phyloP scores from a whole-genome alignment of 495 filamentous ascomycete species.

The Neurospora tetraspora region DNA sequence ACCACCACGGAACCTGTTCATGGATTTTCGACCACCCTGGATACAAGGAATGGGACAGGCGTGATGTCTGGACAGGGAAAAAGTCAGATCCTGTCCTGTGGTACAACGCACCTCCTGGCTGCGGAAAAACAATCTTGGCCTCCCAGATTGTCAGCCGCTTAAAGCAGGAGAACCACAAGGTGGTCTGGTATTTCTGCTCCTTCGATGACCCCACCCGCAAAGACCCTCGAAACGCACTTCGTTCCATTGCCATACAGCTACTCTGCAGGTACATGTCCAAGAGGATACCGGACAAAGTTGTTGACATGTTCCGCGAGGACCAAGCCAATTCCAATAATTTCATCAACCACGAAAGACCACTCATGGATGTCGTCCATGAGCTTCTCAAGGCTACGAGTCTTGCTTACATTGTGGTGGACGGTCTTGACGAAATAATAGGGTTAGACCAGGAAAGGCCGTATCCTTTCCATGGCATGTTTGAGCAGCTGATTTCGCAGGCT shows the following conservation, averaged over 20 bases:
- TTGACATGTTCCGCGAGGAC: background rate
- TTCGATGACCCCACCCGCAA: conserved; percentile 17
- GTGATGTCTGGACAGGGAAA: conserved; percentile 2
- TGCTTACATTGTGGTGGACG: conserved; percentile 25
- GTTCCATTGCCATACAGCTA: conserved; percentile 20
- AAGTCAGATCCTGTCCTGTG: conserved; percentile 15
- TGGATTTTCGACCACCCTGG: conserved; percentile 21
- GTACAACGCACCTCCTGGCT: conserved; percentile 23
- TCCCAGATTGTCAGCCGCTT: conserved; percentile 12
- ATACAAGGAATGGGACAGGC: conserved; percentile 13
- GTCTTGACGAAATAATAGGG: conserved; percentile 22
- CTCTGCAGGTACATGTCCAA: conserved; percentile 1
- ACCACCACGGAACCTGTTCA: conserved; percentile 17
- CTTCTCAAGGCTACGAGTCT: conserved; percentile 15
- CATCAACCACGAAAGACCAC: background rate
- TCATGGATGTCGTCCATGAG: conserved; percentile 10
- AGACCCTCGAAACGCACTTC: conserved; percentile 14
- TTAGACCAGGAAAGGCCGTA: conserved; percentile 1
- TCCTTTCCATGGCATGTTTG: conserved; percentile 2
- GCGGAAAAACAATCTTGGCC: conserved; percentile 20
- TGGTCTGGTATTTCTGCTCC: conserved; percentile 23
- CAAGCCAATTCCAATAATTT: background rate
- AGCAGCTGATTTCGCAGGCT: conserved; percentile 2
- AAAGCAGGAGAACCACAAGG: conserved; percentile 7
- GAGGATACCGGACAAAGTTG: background rate